These are phyloP conservation scores for Sanghuangporus weigelae DNA, from an alignment of 1,284 basidiomycete species.

Conservation along the genomic window DNA sequence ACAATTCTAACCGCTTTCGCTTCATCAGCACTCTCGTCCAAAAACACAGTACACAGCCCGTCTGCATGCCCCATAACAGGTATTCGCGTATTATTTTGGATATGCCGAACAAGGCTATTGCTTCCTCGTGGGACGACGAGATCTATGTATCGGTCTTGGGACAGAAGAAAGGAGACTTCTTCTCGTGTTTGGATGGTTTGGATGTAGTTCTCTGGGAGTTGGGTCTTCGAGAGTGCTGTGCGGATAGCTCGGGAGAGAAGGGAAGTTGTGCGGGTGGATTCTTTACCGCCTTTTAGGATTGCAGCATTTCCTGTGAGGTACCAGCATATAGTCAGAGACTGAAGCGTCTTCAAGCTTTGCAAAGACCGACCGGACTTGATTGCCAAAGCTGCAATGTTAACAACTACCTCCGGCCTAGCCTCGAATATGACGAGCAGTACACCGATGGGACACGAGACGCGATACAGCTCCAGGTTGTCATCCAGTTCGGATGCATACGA, in stretches of 20 bases:
- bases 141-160: conserved; percentile 90
- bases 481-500: conserved; percentile 88
- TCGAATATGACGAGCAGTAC: conserved; percentile 98
- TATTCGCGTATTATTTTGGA: conserved; percentile 88
- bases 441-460: conserved; percentile 95
- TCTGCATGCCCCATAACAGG: conserved; percentile 99
- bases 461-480: conserved; percentile 83
- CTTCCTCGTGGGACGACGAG: conserved; percentile 96
- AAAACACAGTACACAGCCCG: conserved; percentile 85
- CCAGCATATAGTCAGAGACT: conserved; percentile 4
- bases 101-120: conserved; percentile 83
- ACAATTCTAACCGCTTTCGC: conserved; percentile 79
- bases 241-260: conserved; percentile 80
- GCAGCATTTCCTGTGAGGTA: conserved; percentile 75
- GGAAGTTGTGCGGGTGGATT: conserved; percentile 75
- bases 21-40: conserved; percentile 79
- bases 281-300: conserved; percentile 96
- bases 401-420: conserved; percentile 95
- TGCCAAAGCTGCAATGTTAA: conserved; percentile 94
- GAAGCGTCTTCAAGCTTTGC: neutral
- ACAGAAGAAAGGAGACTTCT: conserved; percentile 84
- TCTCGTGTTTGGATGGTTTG: conserved; percentile 92
- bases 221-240: conserved; percentile 66
- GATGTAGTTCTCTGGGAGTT: conserved; percentile 77
- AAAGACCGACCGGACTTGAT: conserved; percentile 83